Base-by-base conservation (phyloP, 768 basidiomycete species). In the Kwoniella mangroviensis region DNA sequence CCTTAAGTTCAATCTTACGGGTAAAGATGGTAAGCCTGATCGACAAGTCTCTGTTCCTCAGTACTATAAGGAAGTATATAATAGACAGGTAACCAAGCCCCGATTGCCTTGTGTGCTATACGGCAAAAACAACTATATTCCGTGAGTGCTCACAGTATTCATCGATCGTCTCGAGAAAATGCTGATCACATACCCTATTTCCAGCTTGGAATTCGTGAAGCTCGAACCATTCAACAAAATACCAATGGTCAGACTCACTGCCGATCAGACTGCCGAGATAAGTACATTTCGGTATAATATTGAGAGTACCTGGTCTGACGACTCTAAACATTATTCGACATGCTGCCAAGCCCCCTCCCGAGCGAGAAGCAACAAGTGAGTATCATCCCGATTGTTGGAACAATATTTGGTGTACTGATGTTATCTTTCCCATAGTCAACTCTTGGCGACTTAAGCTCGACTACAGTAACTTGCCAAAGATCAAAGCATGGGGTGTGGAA, bases 401-500 rank as follows among this genome's bases (percentile, higher is more conserved):
- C 15, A 34, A 34, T 34, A 34, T 34, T 34, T 34, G 34, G 15
- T 58, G 54, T 53, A 13, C 65, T 58, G 21, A 53, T 7, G n/a
- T 17, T 60, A 26, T 68, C 69, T 49, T 22, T 49, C 24, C 34
- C 21, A 13, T 51, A 80, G 79, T 82, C 71, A 68, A 70, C 26
- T 26, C 68, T 40, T 83, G 83, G 83, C 70, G 83, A 21, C 56
- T 55, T 15, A 76, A 59, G 53, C 77, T 83, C 12, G 68, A 73
- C 53, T 83, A 75, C 66, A 70, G 73, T 43, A 73, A 73, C 42
- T 68, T 77, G 9, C 75, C 75, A 43, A 82, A 81, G 73, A 62
- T 82, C 69, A 66, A 74, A n/a, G 73, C 77, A 17, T 83, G 82
- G 82, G 78, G 78, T 17, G 54, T 83, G n/a, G 72, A 79, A 49